Conservation (phyloP, 73 alveolate species). For the Halteria grandinella region DNA sequence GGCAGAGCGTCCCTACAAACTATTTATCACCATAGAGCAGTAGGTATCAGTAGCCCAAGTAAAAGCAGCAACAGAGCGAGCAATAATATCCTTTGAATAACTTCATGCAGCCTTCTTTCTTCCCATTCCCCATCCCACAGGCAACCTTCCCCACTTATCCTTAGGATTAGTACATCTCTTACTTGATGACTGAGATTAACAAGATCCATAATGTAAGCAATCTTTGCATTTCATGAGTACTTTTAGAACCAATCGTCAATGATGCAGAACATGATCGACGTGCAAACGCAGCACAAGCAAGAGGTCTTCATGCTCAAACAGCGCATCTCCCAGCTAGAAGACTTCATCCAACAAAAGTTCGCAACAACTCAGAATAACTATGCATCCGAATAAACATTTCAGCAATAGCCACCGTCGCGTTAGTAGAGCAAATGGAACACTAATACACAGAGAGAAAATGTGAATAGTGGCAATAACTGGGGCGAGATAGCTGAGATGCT, state of each 20-base stretch:
- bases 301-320: constrained; percentile 22
- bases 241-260: constrained; percentile 24
- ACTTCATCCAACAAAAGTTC: neutral
- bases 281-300: constrained; percentile 8
- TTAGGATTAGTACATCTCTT: constrained; percentile 5
- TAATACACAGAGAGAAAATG: too few species aligned
- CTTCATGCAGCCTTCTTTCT: neutral
- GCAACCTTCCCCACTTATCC: neutral
- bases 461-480: constrained; percentile 10
- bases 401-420: neutral
- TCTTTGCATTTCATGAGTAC: neutral
- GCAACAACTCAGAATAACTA: neutral
- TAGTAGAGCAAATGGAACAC: neutral
- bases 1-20: neutral
- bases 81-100: neutral
- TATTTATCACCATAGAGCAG: neutral
- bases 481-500: neutral
- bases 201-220: constrained; percentile 15
- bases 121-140: neutral
- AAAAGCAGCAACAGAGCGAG: neutral
- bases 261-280: constrained; percentile 8
- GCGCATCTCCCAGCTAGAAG: constrained; percentile 18
- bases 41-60: neutral
- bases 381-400: neutral
- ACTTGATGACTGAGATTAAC: constrained; percentile 6